Evolutionary conservation across 495 filamentous ascomycete genomes (phyloP).

Genomic region (Aspergillus affinis): DNA sequence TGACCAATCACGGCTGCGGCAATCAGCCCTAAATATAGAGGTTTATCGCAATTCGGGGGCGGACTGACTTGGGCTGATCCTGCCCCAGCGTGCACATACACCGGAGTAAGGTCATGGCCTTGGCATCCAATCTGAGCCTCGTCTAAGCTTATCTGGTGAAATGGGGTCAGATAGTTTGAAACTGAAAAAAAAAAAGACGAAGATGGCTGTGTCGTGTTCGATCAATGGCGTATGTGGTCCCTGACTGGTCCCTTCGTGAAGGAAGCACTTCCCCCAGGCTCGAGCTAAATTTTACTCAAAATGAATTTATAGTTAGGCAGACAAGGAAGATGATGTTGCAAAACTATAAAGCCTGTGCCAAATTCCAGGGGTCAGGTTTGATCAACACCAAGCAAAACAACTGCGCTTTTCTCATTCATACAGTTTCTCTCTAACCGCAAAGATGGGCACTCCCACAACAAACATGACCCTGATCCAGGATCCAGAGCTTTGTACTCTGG

Average conservation of each 20-base stretch:
- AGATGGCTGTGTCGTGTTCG: neutral
- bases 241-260: neutral
- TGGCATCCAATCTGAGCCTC: neutral
- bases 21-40: neutral
- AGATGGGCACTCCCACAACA: neutral
- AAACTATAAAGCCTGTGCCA: neutral
- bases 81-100: too few relatives aligned
- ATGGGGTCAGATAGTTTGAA: neutral
- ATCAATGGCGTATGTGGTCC: neutral
- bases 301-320: neutral
- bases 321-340: neutral
- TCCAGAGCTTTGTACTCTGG: constrained; percentile 28
- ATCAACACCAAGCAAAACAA: neutral
- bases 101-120: too few relatives aligned
- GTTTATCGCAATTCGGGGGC: neutral
- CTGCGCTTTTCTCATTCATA: neutral
- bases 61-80: neutral
- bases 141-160: neutral
- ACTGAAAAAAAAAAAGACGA: neutral
- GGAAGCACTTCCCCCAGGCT: neutral
- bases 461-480: neutral
- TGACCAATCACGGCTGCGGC: neutral
- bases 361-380: neutral
- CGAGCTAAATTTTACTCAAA: neutral
- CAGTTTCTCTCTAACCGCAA: neutral